These are phyloP conservation scores for Talaromyces trachyspermus DNA, from an alignment of 495 filamentous ascomycete species.

Conservation along the genomic window DNA sequence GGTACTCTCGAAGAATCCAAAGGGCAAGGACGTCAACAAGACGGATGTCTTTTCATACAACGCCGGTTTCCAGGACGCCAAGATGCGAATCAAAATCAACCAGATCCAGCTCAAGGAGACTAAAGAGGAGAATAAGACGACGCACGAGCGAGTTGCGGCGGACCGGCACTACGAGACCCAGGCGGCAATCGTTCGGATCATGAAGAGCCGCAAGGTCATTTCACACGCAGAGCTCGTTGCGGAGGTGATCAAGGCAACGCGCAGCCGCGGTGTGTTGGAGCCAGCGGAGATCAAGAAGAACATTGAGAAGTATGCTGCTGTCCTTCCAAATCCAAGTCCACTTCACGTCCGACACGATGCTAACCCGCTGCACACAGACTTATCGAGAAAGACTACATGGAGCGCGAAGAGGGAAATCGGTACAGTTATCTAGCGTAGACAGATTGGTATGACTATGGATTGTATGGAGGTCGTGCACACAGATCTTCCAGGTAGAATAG, in stretches of 20 bases:
- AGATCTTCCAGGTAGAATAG: too few species aligned
- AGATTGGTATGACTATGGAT: background rate
- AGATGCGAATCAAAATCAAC: constrained; percentile 96
- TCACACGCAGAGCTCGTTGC: constrained; percentile 71
- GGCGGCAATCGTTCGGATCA: constrained; percentile 91
- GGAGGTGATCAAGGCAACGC: constrained; percentile 85
- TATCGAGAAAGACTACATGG: constrained; percentile 95
- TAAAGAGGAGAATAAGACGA: constrained; percentile 81
- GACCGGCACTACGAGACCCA: constrained; percentile 95
- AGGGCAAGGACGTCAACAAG: constrained; percentile 66
- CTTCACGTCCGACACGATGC: too few species aligned
- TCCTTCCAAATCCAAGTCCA: background rate
- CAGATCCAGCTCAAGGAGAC: constrained; percentile 97
- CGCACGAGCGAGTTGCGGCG: constrained; percentile 78
- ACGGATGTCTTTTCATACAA: constrained; percentile 82
- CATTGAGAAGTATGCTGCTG: constrained; percentile 74
- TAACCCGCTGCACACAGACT: constrained; percentile 47
- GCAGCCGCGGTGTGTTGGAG: constrained; percentile 73
- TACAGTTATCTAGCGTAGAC: constrained; percentile 79
- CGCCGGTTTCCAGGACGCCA: constrained; percentile 62
- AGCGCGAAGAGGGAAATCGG: constrained; percentile 64
- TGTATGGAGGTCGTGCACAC: background rate
- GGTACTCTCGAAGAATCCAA: constrained; percentile 80
- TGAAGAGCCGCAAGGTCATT: constrained; percentile 92
- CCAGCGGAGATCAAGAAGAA: constrained; percentile 86